Conservation (phyloP, 2,329 filamentous ascomycete species). For the Fusarium brevicatenulatum region DNA sequence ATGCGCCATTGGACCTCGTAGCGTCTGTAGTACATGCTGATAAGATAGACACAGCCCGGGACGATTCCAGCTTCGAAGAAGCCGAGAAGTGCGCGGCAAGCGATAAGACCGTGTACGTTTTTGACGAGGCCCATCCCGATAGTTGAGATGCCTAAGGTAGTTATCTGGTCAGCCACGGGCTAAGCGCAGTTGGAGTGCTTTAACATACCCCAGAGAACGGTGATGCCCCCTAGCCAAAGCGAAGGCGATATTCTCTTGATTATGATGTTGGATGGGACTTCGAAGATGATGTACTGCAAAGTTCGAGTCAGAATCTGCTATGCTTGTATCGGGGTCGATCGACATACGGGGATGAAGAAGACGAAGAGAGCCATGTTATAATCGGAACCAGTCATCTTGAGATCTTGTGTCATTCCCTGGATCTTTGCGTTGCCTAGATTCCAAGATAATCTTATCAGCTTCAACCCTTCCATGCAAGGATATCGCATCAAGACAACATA, state of each 20-base stretch:
- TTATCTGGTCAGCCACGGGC: no score
- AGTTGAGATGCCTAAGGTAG: background rate
- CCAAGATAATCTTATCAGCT: fast-evolving
- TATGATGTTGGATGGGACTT: conserved; percentile 22
- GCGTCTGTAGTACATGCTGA: conserved; percentile 13
- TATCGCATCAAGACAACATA: fast-evolving
- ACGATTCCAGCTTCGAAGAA: conserved; percentile 4
- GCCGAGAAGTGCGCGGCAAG: background rate
- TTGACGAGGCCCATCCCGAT: background rate
- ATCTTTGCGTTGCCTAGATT: conserved; percentile 35
- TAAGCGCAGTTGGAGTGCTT: no score
- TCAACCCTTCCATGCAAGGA: fast-evolving
- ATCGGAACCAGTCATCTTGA: conserved; percentile 51
- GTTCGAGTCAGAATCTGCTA: background rate
- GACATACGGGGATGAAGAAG: conserved; percentile 8
- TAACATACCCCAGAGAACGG: conserved; percentile 1
- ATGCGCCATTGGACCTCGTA: conserved; percentile 17
- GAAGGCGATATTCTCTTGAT: conserved; percentile 17
- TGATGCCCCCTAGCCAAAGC: background rate
- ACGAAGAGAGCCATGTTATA: conserved; percentile 63
- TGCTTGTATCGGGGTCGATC: fast-evolving
- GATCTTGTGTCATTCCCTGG: conserved; percentile 41
- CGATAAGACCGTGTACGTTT: background rate
- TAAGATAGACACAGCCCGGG: conserved; percentile 5
- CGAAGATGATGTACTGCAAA: conserved; percentile 9